Evolutionary conservation across 1,284 basidiomycete genomes (phyloP).

Genomic region (Bondarzewia mesenterica): DNA sequence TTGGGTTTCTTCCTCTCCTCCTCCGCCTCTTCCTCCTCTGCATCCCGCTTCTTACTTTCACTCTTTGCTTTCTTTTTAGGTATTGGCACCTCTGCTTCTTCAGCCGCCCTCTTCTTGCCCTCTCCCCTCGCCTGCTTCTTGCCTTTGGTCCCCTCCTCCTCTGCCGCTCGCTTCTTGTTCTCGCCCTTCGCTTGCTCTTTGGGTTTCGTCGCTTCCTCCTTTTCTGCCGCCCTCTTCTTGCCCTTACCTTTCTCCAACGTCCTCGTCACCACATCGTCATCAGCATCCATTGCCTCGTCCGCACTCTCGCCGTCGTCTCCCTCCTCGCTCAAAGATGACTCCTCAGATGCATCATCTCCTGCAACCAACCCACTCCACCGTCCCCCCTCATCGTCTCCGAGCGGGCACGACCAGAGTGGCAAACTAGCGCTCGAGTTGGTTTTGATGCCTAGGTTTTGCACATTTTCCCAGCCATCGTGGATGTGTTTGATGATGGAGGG

Average conservation of each 20-base stretch:
- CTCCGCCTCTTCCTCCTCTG: slow-evolving; percentile 5
- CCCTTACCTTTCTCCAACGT: slow-evolving; percentile 24
- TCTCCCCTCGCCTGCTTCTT: slow-evolving; percentile 11
- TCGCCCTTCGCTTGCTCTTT: slow-evolving; percentile 26
- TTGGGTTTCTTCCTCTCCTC: slow-evolving; percentile 4
- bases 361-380: slow-evolving; percentile 52
- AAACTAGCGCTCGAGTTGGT: slow-evolving; percentile 80
- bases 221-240: slow-evolving; percentile 33
- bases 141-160: slow-evolving; percentile 15
- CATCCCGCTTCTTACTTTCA: not conserved
- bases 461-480: slow-evolving; percentile 65
- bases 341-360: slow-evolving; percentile 22
- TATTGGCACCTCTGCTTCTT: slow-evolving; percentile 12
- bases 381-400: slow-evolving; percentile 55
- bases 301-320: slow-evolving; percentile 20
- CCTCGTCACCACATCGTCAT: slow-evolving; percentile 9
- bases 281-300: slow-evolving; percentile 10
- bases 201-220: slow-evolving; percentile 20
- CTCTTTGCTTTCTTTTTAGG: slow-evolving; percentile 18
- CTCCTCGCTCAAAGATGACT: slow-evolving; percentile 22
- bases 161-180: slow-evolving; percentile 1
- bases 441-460: slow-evolving; percentile 89
- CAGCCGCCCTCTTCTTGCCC: slow-evolving; percentile 9
- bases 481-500: slow-evolving; percentile 53
- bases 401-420: slow-evolving; percentile 80